Evolutionary conservation across 2,329 filamentous ascomycete species (phyloP).

Genomic region (Bisporella sp.): DNA sequence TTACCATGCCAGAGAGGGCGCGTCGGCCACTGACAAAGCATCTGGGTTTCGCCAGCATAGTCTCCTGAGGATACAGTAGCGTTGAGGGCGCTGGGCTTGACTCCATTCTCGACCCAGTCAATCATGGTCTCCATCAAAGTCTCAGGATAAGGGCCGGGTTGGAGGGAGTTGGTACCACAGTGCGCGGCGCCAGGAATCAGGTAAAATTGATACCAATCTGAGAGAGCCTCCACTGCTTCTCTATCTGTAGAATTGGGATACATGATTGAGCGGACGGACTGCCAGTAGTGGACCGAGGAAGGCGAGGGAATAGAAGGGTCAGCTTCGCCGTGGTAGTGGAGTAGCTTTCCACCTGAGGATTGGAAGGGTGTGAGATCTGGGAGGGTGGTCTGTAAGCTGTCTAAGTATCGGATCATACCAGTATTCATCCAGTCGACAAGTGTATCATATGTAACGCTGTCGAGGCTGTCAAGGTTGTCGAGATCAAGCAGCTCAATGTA

Average conservation of each 20-base stretch:
- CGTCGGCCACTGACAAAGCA: constrained; percentile 33
- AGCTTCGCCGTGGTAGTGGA: constrained; percentile 52
- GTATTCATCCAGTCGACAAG: constrained; percentile 46
- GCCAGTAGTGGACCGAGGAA: constrained; percentile 47
- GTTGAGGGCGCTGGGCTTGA: constrained; percentile 30
- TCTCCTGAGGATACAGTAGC: constrained; percentile 29
- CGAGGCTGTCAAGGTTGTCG: constrained; percentile 35
- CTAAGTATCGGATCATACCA: constrained; percentile 40
- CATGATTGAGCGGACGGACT: constrained; percentile 45
- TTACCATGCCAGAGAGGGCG: constrained; percentile 26
- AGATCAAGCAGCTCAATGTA: constrained; percentile 34
- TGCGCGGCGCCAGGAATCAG: constrained; percentile 47
- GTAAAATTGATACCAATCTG: constrained; percentile 48
- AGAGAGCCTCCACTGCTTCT: constrained; percentile 34
- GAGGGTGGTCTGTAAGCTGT: constrained; percentile 45
- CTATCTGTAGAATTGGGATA: constrained; percentile 34
- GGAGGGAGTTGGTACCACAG: constrained; percentile 38
- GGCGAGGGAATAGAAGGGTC: constrained; percentile 45
- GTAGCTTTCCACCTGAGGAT: constrained; percentile 43
- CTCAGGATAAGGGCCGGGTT: constrained; percentile 32
- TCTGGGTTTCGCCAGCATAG: constrained; percentile 29
- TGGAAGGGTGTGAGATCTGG: constrained; percentile 46
- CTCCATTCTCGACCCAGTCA: constrained; percentile 57
- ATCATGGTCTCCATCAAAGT: constrained; percentile 65
- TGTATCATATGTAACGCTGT: constrained; percentile 48